Base-by-base conservation (phyloP, 176 grass and related monocot genomes). In the Urochloa ruziziensis region DNA sequence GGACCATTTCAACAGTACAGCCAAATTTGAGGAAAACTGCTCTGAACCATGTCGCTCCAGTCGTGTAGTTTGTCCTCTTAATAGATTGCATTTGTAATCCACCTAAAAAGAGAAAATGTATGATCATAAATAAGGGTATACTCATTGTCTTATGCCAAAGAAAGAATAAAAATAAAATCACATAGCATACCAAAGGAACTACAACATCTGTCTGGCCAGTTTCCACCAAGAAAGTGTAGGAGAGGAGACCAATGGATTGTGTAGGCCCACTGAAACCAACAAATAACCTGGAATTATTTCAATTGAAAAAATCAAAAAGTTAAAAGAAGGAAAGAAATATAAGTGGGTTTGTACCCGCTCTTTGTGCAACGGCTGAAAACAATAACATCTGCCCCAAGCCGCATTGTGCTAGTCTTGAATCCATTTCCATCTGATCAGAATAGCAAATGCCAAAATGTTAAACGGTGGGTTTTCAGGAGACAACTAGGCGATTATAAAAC, bases 321-420 rank as follows among this genome's bases (percentile, higher is more conserved):
- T 68, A 0, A 10, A n/a, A 59, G 10, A 69, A 61, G 0, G 4
- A 84, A 80, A 40, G 9, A 78, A 49, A 79, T 59, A 70, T 11
- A 71, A 62, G 36, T 32, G 40, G 5, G 8, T 72, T 36, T 3
- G 8, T 35, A 94, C 94, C 87, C 86, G 40, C 84, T 82, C 51
- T 94, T 92, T 60, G 74, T 86, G 78, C 66, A 75, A 17, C 89
- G 70, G 64, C 71, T 94, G 71, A 97, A 97, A 79, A 97, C 91
- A 62, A 94, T 91, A 73, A 61, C 94, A 80, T 94, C 94, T 74
- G 94, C 89, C 37, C 91, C 94, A 16, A 97, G 87, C 72, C 94
- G 79, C 94, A 97, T 94, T 36, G 91, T 97, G 73, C 91, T 97
- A 70, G 94, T 97, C 73, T 97, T 97, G 78, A 97, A 97, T 37